Conservation (phyloP, 2,329 filamentous ascomycete genomes). For the Colletotrichum simmondsii region DNA sequence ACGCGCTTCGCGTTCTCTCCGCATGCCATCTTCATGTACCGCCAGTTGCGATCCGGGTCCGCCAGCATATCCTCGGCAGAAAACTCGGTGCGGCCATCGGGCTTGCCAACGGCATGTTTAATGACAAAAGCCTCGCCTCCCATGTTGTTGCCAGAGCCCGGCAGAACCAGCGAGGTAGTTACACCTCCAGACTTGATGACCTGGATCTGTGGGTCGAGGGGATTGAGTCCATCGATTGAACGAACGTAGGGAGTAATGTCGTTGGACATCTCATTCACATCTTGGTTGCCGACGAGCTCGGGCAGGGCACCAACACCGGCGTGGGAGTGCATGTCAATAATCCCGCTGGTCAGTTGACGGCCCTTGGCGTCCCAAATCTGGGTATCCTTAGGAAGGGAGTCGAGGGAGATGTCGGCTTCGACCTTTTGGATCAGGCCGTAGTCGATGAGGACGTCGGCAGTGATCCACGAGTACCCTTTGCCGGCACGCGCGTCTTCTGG, state of each 20-base stretch:
- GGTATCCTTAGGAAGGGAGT: conserved; percentile 57
- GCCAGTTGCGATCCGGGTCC: conserved; percentile 72
- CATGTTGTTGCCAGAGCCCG: conserved; percentile 79
- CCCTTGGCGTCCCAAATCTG: conserved; percentile 68
- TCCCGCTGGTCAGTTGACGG: conserved; percentile 71
- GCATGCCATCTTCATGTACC: conserved; percentile 83
- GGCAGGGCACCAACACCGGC: conserved; percentile 71
- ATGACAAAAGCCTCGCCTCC: conserved; percentile 77
- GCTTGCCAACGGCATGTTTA: conserved; percentile 72
- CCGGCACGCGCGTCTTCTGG: conserved; percentile 65
- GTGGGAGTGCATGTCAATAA: conserved; percentile 80
- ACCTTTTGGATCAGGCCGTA: conserved; percentile 70
- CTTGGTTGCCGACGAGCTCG: conserved; percentile 61
- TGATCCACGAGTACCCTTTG: conserved; percentile 69
- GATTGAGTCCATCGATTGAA: conserved; percentile 73
- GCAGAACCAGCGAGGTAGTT: conserved; percentile 74
- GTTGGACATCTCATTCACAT: conserved; percentile 71
- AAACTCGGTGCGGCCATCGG: conserved; percentile 70
- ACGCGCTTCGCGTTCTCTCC: conserved; percentile 75
- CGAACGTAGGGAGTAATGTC: conserved; percentile 77
- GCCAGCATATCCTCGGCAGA: conserved; percentile 73
- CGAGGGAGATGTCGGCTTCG: conserved; percentile 52
- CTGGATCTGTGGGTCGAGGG: conserved; percentile 72
- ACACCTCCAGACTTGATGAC: conserved; percentile 80
- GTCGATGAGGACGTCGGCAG: conserved; percentile 70